Evolutionary conservation across 148 eudicot species (phyloP), one percentile per base, ranked within the genome.

Genomic region (Chenopodium quinoa): DNA sequence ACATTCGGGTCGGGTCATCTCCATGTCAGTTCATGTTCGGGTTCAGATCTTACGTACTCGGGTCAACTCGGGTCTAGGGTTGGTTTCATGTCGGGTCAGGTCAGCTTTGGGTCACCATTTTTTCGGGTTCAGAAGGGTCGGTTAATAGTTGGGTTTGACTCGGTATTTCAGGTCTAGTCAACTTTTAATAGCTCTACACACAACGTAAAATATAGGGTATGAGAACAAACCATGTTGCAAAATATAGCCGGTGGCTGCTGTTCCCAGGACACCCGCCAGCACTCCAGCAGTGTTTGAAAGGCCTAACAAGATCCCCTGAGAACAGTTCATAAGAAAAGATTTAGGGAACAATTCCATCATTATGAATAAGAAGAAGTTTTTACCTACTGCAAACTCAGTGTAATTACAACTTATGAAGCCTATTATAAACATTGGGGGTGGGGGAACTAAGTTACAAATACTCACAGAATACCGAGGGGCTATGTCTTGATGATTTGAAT

Each of bases 251-350:
- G 98, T 94, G 83, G 98, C 93, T 62, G 97, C 97, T 20, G 98
- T 94, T 77, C 98, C 98, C 16, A 94, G 83, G 62, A 94, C 97
- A 78, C 97, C 98, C 25, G 98, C 98, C 81, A 95, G 88, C 63
- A 95, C 98, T 84, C 98, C 98, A 73, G 98, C 98, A 52, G 97
- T 93, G 84, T 95, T 95, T 46, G 98, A 95, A 58, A 95, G 89
- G 75, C 98, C 98, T 48, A 95, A 90, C 88, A 95, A 69, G 73
- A 95, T 92, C 62, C 98, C 98, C 98, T 95, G 91, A 25, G 75
- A 44, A 79, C 58, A 34, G 77, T 79, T 47, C 73, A 75, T 62
- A 60, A 67, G 17, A 50, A 76, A 32, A 22, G 2, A 75, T 23
- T n/a, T 23, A 79, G 7, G 52, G n/a, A 52, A 16, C 54, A 73